phyloP scores from a whole-genome alignment of 1,139 yeast genomes.

The Diutina sp. region DNA sequence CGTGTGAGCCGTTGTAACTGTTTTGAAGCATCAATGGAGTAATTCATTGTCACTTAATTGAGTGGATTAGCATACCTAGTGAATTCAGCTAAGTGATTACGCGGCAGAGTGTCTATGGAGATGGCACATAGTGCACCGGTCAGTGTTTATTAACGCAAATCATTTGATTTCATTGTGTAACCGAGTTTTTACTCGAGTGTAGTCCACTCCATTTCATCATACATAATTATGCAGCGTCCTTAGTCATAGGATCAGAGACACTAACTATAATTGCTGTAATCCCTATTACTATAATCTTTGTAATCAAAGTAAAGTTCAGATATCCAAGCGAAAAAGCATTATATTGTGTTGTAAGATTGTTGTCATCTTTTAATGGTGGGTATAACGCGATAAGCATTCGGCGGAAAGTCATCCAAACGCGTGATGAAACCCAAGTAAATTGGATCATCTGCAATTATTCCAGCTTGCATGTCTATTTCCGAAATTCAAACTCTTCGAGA shows the following conservation, averaged over 20 bases:
- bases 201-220: neutral
- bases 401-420: too few species aligned
- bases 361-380: neutral
- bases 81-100: neutral
- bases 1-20: neutral
- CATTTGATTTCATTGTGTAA: neutral
- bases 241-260: neutral
- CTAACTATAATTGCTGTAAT: neutral
- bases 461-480: too few species aligned
- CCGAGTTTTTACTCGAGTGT: neutral
- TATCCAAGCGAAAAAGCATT: neutral
- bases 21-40: neutral
- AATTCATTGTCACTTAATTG: too few species aligned
- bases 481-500: too few species aligned
- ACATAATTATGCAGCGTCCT: neutral
- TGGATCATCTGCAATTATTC: too few species aligned
- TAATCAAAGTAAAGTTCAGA: neutral
- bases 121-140: neutral
- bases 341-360: neutral
- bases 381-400: too few species aligned
- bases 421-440: too few species aligned
- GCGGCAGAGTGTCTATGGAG: neutral
- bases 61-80: neutral
- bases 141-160: neutral
- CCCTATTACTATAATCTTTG: neutral